These are phyloP conservation scores for Penicillium sp. DNA, from an alignment of 2,329 filamentous ascomycete genomes.

Conservation along the genomic window DNA sequence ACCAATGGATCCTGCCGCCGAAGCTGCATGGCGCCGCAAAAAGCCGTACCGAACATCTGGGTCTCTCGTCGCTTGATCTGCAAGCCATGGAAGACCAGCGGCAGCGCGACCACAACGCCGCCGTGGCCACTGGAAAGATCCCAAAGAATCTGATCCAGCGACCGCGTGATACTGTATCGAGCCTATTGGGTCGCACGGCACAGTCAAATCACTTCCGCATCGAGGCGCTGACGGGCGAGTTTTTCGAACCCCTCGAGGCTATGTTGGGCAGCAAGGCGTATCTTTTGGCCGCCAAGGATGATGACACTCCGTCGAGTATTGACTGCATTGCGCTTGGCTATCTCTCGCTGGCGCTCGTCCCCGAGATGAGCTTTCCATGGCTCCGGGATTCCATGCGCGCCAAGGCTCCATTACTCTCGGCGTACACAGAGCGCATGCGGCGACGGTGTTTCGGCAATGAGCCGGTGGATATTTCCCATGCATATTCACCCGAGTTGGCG, in stretches of 20 bases:
- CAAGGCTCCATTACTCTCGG: conserved; percentile 52
- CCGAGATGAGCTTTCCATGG: conserved; percentile 66
- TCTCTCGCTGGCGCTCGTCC: conserved; percentile 71
- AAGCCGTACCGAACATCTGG: conserved; percentile 69
- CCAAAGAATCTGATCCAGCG: conserved; percentile 58
- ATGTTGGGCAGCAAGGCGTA: conserved; percentile 62
- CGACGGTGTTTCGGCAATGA: conserved; percentile 41
- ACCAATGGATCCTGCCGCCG: conserved; percentile 84
- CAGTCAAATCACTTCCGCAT: conserved; percentile 76
- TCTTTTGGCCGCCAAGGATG: conserved; percentile 52
- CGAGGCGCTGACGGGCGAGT: conserved; percentile 70
- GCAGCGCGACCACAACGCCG: conserved; percentile 42
- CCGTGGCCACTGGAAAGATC: conserved; percentile 44
- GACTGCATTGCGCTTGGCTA: conserved; percentile 85
- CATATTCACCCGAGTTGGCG: conserved; percentile 22
- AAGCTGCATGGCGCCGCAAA: conserved; percentile 72
- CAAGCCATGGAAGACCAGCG: conserved; percentile 52
- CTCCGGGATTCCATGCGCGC: conserved; percentile 59
- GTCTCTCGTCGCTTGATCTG: conserved; percentile 69
- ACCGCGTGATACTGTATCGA: conserved; percentile 62
- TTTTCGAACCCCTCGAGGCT: conserved; percentile 71
- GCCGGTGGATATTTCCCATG: conserved; percentile 26
- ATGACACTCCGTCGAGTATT: conserved; percentile 61
- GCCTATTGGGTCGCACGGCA: conserved; percentile 68
- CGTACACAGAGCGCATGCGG: conserved; percentile 50